Percentiles rank a stretch among this genome's conserved stretches.
phyloP scores from a whole-genome alignment of 177 flowering plant genomes.

The Vitis hybrid region DNA sequence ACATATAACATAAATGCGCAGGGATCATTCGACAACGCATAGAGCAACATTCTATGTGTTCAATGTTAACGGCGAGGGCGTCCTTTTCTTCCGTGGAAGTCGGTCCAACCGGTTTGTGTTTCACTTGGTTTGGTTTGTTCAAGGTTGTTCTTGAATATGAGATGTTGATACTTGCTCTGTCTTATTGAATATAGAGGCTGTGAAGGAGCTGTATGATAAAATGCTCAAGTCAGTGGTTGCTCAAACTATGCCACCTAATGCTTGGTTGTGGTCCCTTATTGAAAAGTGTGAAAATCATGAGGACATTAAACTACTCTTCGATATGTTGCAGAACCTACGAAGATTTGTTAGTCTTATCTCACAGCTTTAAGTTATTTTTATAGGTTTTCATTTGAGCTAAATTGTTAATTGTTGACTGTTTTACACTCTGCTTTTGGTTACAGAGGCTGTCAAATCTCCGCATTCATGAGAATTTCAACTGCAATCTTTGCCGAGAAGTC shows the following conservation, averaged over 20 bases:
- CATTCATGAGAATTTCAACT: slow-evolving; percentile 71
- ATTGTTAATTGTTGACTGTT: slow-evolving; percentile 4
- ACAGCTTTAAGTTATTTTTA: background rate
- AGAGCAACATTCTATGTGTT: slow-evolving; percentile 1
- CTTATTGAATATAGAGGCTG: slow-evolving; percentile 49
- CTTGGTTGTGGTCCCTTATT: slow-evolving; percentile 74
- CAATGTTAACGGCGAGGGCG: slow-evolving; percentile 11
- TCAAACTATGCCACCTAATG: slow-evolving; percentile 78
- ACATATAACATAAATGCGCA: background rate
- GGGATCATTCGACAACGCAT: slow-evolving; percentile 2
- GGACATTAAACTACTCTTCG: slow-evolving; percentile 75
- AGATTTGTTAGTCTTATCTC: slow-evolving; percentile 66
- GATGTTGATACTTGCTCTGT: background rate
- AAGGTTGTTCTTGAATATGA: background rate
- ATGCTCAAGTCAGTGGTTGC: slow-evolving; percentile 54
- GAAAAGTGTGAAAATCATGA: slow-evolving; percentile 60
- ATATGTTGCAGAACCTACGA: slow-evolving; percentile 62
- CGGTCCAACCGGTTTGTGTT: slow-evolving; percentile 31
- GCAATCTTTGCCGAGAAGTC: slow-evolving; percentile 71
- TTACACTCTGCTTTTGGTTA: slow-evolving; percentile 23
- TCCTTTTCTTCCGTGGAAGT: slow-evolving; percentile 20
- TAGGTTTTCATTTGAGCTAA: background rate
- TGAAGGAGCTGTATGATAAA: slow-evolving; percentile 67
- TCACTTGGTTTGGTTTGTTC: slow-evolving; percentile 1
- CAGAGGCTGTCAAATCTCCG: slow-evolving; percentile 93